phyloP scores from a whole-genome alignment of 768 basidiomycete genomes.

The Lentinus tigrinus region DNA sequence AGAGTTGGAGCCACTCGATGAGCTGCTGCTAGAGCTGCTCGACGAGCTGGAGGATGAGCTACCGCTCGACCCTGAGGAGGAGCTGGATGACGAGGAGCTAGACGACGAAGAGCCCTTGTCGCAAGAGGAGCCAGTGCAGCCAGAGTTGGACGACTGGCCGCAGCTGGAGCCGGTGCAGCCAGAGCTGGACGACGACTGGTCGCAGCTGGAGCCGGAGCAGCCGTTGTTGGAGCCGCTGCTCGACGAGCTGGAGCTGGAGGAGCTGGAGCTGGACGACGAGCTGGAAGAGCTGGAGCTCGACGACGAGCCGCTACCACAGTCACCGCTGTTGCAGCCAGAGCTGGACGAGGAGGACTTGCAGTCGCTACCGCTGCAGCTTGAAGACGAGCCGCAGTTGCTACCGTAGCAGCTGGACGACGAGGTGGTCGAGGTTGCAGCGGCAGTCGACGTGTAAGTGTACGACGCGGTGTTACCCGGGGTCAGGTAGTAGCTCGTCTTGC shows the following conservation, averaged over 20 bases:
- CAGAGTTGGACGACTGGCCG: conserved; percentile 3
- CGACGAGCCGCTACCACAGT: not conserved
- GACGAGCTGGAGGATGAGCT: not conserved
- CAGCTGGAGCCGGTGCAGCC: not conserved
- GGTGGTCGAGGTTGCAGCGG: conserved; percentile 14
- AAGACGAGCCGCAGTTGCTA: not conserved
- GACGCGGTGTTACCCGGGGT: conserved; percentile 52
- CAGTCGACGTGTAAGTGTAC: conserved; percentile 36
- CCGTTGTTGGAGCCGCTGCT: conserved; percentile 6
- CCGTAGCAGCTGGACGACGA: not conserved
- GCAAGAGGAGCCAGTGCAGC: not conserved
- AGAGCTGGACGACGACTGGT: not conserved
- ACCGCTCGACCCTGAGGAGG: not conserved
- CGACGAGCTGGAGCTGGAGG: not conserved
- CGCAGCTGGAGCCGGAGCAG: not conserved
- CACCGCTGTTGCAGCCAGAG: not conserved
- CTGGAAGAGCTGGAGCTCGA: not conserved
- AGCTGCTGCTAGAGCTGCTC: not conserved
- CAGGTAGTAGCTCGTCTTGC: conserved; percentile 58
- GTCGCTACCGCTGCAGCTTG: not conserved
- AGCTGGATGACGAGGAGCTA: not conserved
- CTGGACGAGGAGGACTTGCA: no score
- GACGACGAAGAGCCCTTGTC: conserved; percentile 4
- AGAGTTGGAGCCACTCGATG: not conserved
- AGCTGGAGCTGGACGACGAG: not conserved